Base-by-base conservation (phyloP, 1,284 basidiomycete species). In the Porogramme epimiltina region DNA sequence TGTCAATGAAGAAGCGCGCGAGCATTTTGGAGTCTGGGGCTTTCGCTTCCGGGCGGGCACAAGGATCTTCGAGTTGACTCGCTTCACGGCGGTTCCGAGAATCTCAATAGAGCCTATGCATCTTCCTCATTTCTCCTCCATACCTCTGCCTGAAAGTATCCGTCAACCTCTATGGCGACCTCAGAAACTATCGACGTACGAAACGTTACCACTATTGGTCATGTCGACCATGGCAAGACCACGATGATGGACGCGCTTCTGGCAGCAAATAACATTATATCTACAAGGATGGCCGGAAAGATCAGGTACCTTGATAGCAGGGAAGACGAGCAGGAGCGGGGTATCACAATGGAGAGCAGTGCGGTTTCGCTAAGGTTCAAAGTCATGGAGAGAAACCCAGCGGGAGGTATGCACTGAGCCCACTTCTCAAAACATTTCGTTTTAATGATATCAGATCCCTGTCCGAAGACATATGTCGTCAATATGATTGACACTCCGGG, bases 401-500 rank as follows among this genome's bases (percentile, higher is more conserved):
- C 73, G 62, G 70, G 78, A 59, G 76, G 78, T 80, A 62, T 49
- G 72, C 61, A 36, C 45, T 10, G 9, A 3, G 15, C 4, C 3
- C 25, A 20, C 45, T 22, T n/a, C 18, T 18, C 70, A 62, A 74
- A 64, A 59, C 53, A 23, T 23, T 22, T 20, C 19, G 20, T 54
- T 46, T 37, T 36, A 40, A 73, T 64, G 56, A 65, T 59, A 64
- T 63, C 65, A 87, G 82, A 71, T 70, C 76, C 72, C 69, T 67
- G 71, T 56, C 70, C 75, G 50, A 83, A 79, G 70, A 85, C 82
- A 19, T 95, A 89, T 70, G 80, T 86, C 49, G 81, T 95, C 60
- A 98, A 98, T 69, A 89, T 99, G 78, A 96, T 99, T 62, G 97
- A 99, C 70, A 99, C 97, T 0, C 97, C 97, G 3, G 97, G 97